These are phyloP conservation scores for Blastomyces percursus DNA, from an alignment of 2,329 filamentous ascomycete species.

Conservation along the genomic window DNA sequence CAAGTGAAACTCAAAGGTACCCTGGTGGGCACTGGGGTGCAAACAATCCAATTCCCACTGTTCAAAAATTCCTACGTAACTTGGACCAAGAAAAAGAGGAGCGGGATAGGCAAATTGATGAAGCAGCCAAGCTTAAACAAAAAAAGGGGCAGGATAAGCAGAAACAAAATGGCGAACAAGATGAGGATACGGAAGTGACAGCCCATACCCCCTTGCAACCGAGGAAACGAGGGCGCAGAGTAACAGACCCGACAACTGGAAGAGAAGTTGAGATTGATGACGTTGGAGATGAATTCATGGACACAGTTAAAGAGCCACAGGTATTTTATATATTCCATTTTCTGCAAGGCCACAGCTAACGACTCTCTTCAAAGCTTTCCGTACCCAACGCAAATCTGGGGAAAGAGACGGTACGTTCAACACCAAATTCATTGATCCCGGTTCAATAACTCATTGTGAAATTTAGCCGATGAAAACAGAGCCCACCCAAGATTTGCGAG, in stretches of 20 bases:
- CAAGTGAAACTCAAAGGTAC: constrained; percentile 31
- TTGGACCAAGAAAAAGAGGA: constrained; percentile 70
- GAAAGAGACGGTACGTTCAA: constrained; percentile 49
- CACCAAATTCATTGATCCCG: constrained; percentile 5
- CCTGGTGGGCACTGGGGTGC: constrained; percentile 67
- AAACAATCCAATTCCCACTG: constrained; percentile 72
- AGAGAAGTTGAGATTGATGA: constrained; percentile 79
- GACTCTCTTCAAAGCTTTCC: constrained; percentile 39
- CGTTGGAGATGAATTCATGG: constrained; percentile 58
- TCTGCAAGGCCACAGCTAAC: not conserved
- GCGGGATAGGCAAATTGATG: constrained; percentile 61
- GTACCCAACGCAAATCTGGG: constrained; percentile 83
- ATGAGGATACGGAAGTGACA: constrained; percentile 25
- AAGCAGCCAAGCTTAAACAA: constrained; percentile 36
- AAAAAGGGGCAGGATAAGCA: constrained; percentile 17
- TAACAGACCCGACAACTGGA: constrained; percentile 82
- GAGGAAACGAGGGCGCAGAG: constrained; percentile 43
- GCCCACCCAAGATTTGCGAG: constrained; percentile 57
- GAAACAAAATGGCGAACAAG: constrained; percentile 21
- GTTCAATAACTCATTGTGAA: not conserved
- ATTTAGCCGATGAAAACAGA: constrained; percentile 55
- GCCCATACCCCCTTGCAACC: constrained; percentile 38
- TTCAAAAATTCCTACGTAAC: constrained; percentile 68
- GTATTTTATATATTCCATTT: constrained; percentile 33
- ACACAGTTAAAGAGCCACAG: constrained; percentile 59